Conservation (phyloP, 129 eudicot species). For the Arctium minus region DNA sequence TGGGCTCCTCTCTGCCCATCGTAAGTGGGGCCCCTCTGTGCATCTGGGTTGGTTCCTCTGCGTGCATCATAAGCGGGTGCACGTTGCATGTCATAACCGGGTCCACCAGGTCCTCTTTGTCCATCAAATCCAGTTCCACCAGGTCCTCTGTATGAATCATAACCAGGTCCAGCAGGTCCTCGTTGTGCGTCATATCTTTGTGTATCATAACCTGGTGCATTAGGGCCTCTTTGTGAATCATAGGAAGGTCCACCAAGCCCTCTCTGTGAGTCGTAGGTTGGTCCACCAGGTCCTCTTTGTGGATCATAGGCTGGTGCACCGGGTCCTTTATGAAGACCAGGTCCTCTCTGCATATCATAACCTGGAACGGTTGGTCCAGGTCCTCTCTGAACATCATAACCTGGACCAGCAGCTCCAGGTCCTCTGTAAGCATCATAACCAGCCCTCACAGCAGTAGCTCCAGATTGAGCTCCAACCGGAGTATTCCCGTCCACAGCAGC, state of each 20-base stretch:
- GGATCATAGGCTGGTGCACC: conserved; percentile 39
- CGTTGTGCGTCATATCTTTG: conserved; percentile 44
- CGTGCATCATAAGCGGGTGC: conserved; percentile 34
- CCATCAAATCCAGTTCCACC: conserved; percentile 27
- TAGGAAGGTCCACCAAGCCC: conserved; percentile 28
- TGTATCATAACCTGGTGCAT: conserved; percentile 18
- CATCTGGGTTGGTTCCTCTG: conserved; percentile 25
- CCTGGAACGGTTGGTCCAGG: conserved; percentile 30
- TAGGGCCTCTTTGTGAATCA: conserved; percentile 27
- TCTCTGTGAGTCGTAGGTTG: conserved; percentile 41
- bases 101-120: conserved; percentile 10
- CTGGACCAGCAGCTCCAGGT: conserved; percentile 32
- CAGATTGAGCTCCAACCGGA: conserved; percentile 43
- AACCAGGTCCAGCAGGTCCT: conserved; percentile 34
- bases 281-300: conserved; percentile 53
- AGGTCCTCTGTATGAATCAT: conserved; percentile 32
- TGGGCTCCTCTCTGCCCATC: conserved; percentile 21
- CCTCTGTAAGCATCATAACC: conserved; percentile 51
- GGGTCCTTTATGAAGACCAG: conserved; percentile 33
- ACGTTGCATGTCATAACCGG: conserved; percentile 24
- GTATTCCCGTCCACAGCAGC: conserved; percentile 38
- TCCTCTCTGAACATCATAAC: conserved; percentile 35
- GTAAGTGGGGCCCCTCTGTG: conserved; percentile 17
- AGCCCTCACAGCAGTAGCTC: conserved; percentile 33
- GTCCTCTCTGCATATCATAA: conserved; percentile 49